Percentiles rank a stretch among this genome's conserved stretches.
phyloP scores from a whole-genome alignment of 73 alveolate species.

The Blepharisma stoltei region DNA sequence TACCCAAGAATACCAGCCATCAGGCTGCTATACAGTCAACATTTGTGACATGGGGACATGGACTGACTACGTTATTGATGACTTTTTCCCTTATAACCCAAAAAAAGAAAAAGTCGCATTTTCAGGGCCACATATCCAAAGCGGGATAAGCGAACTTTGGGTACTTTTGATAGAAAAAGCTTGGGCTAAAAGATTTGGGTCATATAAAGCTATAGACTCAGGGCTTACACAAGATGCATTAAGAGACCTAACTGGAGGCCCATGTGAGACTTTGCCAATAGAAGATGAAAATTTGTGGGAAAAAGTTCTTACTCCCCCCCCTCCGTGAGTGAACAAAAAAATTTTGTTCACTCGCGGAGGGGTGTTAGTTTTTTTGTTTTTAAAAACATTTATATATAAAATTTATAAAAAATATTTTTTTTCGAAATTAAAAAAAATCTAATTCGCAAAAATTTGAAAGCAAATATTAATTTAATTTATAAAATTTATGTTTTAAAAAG shows the following conservation, averaged over 20 bases:
- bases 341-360: too few species aligned
- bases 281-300: constrained; percentile 72
- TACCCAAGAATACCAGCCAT: neutral
- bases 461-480: too few species aligned
- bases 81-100: constrained; percentile 77
- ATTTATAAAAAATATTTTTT: too few species aligned
- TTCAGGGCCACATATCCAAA: constrained; percentile 55
- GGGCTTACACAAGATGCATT: constrained; percentile 84
- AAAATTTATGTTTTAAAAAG: too few species aligned
- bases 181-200: constrained; percentile 96
- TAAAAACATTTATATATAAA: too few species aligned
- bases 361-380: too few species aligned
- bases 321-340: too few species aligned
- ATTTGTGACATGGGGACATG: constrained; percentile 73
- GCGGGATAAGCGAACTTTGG: constrained; percentile 92
- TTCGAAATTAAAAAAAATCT: too few species aligned
- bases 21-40: constrained; percentile 30
- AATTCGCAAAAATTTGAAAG: too few species aligned
- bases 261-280: constrained; percentile 71
- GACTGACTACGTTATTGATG: constrained; percentile 64
- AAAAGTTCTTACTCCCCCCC: constrained; percentile 45
- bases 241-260: constrained; percentile 91
- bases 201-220: constrained; percentile 88
- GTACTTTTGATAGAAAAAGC: constrained; percentile 96
- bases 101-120: constrained; percentile 69